These are phyloP conservation scores for Penicillium desertorum DNA, from an alignment of 495 filamentous ascomycete genomes.

Conservation along the genomic window DNA sequence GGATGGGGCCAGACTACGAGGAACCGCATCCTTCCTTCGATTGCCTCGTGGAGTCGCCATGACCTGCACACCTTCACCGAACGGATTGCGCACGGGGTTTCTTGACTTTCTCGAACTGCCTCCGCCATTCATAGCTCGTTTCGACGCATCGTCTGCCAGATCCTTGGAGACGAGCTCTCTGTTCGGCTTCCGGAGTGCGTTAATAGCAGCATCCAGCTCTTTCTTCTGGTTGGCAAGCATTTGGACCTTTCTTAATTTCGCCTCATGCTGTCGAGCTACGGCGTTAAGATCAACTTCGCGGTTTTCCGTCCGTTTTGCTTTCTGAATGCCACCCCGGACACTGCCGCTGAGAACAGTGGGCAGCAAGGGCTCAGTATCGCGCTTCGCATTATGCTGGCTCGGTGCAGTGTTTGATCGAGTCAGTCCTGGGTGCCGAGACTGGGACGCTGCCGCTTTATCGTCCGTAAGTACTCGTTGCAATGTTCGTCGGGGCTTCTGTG, in stretches of 20 bases:
- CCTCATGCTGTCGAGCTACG: slow-evolving; percentile 55
- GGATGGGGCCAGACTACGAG: slow-evolving; percentile 29
- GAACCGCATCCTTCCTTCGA: slow-evolving; percentile 42
- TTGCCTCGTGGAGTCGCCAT: slow-evolving; percentile 71
- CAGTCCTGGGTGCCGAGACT: slow-evolving; percentile 50
- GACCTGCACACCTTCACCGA: slow-evolving; percentile 62
- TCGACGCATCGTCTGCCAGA: slow-evolving; percentile 68
- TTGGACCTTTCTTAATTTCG: slow-evolving; percentile 71
- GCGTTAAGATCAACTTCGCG: slow-evolving; percentile 68
- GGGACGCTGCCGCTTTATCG: slow-evolving; percentile 44
- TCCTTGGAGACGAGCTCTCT: slow-evolving; percentile 72
- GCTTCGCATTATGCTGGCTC: slow-evolving; percentile 38
- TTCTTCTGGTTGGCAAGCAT: slow-evolving; percentile 64
- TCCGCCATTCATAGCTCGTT: slow-evolving; percentile 44
- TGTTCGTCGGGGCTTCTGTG: slow-evolving; percentile 53
- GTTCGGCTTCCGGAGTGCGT: slow-evolving; percentile 82
- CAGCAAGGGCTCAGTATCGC: slow-evolving; percentile 38
- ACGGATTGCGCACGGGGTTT: slow-evolving; percentile 62
- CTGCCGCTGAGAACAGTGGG: slow-evolving; percentile 33
- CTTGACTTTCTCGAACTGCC: slow-evolving; percentile 55
- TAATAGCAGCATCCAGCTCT: slow-evolving; percentile 81
- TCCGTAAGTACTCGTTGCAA: slow-evolving; percentile 73
- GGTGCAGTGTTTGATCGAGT: slow-evolving; percentile 66
- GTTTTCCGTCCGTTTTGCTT: slow-evolving; percentile 59
- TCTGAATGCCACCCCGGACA: slow-evolving; percentile 56